Conservation (phyloP, 1,284 basidiomycete genomes). For the Ceratobasidium sp. region DNA sequence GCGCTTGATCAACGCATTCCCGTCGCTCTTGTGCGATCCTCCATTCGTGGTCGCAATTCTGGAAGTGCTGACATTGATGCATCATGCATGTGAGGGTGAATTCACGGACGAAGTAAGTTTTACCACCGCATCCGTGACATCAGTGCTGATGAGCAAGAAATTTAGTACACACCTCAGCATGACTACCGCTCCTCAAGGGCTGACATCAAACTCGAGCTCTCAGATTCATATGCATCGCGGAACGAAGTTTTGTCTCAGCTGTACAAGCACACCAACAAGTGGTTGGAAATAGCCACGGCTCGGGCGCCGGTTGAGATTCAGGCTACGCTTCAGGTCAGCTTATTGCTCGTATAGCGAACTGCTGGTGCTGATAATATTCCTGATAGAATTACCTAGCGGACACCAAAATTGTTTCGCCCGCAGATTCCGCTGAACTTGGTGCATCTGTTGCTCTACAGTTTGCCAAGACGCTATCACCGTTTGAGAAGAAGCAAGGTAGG, state of each 20-base stretch:
- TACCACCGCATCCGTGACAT: neutral
- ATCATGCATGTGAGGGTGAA: slow-evolving; percentile 90
- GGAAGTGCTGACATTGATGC: slow-evolving; percentile 90
- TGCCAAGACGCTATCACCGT: slow-evolving; percentile 80
- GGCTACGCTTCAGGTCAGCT: slow-evolving; percentile 83
- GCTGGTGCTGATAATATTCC: neutral
- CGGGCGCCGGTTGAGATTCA: slow-evolving; percentile 93
- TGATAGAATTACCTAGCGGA: slow-evolving; percentile 82
- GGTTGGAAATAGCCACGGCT: slow-evolving; percentile 87
- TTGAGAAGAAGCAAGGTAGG: slow-evolving; percentile 80
- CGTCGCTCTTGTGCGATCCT: slow-evolving; percentile 92
- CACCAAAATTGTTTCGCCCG: slow-evolving; percentile 71
- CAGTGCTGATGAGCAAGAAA: slow-evolving; percentile 25
- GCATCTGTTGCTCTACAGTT: slow-evolving; percentile 88
- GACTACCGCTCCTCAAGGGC: slow-evolving; percentile 83
- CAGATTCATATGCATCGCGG: slow-evolving; percentile 87
- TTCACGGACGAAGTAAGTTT: slow-evolving; percentile 84
- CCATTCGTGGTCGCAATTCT: slow-evolving; percentile 89
- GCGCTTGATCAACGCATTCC: slow-evolving; percentile 90
- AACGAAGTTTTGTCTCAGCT: slow-evolving; percentile 85
- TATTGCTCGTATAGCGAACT: neutral
- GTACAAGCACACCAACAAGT: slow-evolving; percentile 76
- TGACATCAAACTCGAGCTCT: slow-evolving; percentile 80
- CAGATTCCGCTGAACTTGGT: slow-evolving; percentile 85
- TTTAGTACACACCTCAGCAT: slow-evolving; percentile 87